Percentiles rank a stretch among this genome's conserved stretches.
phyloP scores from a whole-genome alignment of 441 rosid species.

The Euphorbia schlechtendalii region DNA sequence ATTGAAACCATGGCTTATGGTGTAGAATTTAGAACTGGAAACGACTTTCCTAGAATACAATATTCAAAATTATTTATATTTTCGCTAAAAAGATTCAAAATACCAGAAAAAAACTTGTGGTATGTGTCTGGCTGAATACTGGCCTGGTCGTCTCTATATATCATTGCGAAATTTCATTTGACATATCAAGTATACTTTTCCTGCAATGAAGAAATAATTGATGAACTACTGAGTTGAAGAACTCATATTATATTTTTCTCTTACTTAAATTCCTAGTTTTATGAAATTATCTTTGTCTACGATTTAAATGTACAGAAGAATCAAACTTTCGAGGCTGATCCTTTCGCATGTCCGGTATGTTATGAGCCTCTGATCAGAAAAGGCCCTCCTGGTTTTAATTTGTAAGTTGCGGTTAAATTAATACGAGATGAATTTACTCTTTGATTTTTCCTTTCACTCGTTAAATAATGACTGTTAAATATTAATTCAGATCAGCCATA shows the following conservation, averaged over 20 bases:
- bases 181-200: not conserved
- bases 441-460: not conserved
- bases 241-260: not conserved
- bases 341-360: slow-evolving; percentile 77
- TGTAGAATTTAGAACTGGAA: too few species aligned
- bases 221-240: not conserved
- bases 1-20: too few species aligned
- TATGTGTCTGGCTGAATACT: too few species aligned
- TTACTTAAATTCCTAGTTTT: not conserved
- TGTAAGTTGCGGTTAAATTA: slow-evolving; percentile 41
- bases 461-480: slow-evolving; percentile 9
- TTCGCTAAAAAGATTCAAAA: too few species aligned
- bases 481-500: slow-evolving; percentile 64
- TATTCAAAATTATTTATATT: too few species aligned
- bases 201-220: not conserved
- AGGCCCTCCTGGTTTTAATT: slow-evolving; percentile 84
- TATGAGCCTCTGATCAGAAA: slow-evolving; percentile 75
- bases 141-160: too few species aligned
- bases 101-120: too few species aligned
- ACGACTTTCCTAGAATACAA: too few species aligned
- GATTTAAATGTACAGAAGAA: slow-evolving; percentile 29
- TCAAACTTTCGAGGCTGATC: slow-evolving; percentile 37
- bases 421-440: not conserved
- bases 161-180: not conserved
- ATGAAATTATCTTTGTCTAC: slow-evolving; percentile 25